Conservation (phyloP, 805 yeast species). For the Metschnikowia hibisci region DNA sequence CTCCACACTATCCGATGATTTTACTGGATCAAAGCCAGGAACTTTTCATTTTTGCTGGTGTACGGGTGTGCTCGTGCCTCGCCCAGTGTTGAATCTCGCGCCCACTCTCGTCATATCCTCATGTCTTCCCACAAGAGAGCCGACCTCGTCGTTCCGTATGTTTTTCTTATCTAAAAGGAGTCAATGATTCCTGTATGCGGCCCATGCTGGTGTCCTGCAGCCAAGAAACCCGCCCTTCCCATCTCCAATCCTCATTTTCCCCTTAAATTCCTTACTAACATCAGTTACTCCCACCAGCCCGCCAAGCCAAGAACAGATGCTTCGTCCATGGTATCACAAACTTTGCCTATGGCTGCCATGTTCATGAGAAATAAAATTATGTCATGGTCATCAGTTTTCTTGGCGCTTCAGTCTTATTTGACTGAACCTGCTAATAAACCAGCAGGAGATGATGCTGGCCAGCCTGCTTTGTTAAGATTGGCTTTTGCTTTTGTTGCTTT, state of each 20-base stretch:
- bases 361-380: constrained; percentile 54
- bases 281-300: constrained; percentile 45
- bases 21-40: no score
- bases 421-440: constrained; percentile 40
- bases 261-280: constrained; percentile 14
- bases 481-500: constrained; percentile 46
- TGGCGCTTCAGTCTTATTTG: constrained; percentile 46
- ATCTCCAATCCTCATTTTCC: no score
- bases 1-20: no score
- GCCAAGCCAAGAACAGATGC: constrained; percentile 46
- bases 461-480: constrained; percentile 47
- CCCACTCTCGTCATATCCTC: background rate
- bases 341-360: constrained; percentile 69
- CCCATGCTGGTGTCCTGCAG: background rate
- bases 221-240: no score
- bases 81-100: background rate
- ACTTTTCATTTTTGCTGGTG: no score
- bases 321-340: constrained; percentile 46
- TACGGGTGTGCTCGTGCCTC: background rate
- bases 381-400: constrained; percentile 54
- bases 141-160: constrained; percentile 18
- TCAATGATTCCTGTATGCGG: background rate
- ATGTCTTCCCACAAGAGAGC: constrained; percentile 17
- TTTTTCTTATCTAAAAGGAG: background rate
- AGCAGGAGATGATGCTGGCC: constrained; percentile 23